Evolutionary conservation across 345 rosid species (phyloP), one percentile per base, ranked within the genome.

Genomic region (Gynandropsis gynandra): DNA sequence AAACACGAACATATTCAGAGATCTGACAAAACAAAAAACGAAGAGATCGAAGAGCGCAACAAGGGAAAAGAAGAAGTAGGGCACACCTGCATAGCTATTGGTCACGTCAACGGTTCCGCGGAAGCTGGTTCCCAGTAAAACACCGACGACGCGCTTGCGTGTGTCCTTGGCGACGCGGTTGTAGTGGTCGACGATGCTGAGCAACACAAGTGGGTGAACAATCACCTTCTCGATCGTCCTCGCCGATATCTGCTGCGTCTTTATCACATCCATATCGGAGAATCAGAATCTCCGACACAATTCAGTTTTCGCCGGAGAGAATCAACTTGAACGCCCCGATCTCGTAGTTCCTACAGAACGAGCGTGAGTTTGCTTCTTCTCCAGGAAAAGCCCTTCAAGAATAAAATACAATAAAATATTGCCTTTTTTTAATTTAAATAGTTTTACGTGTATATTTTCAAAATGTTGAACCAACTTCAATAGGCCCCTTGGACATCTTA

Each of bases 161-260:
- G 89, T 67, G 54, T 89, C 95, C 61, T 81, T 83, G 16, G 95
- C 94, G 40, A 86, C 95, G 3, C 97, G 69, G 54, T 74, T 89
- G 75, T 83, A 86, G 74, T 89, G 88, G 62, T 89, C 95, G 63
- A 86, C 94, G 65, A 89, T 83, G 72, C 95, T 89, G 15, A 89
- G 86, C 15, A 89, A 82, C 32, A 89, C 97, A 11, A 86, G 82
- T 4, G 97, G 97, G 44, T 89, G 97, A 38, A 89, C 94, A 35
- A 89, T 63, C 70, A 85, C 97, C 59, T 86, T 89, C 81, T 83
- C 94, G 8, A 89, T 75, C 27, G 94, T 80, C 52, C 81, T 74
- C 31, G 82, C 58, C 1, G 75, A 66, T 34, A 89, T 66, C 59
- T 89, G 90, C 73, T 86, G 90, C 42, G 96, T 75, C 68, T 89